phyloP scores from a whole-genome alignment of 495 filamentous ascomycete species.

The Penicillium nucicola region DNA sequence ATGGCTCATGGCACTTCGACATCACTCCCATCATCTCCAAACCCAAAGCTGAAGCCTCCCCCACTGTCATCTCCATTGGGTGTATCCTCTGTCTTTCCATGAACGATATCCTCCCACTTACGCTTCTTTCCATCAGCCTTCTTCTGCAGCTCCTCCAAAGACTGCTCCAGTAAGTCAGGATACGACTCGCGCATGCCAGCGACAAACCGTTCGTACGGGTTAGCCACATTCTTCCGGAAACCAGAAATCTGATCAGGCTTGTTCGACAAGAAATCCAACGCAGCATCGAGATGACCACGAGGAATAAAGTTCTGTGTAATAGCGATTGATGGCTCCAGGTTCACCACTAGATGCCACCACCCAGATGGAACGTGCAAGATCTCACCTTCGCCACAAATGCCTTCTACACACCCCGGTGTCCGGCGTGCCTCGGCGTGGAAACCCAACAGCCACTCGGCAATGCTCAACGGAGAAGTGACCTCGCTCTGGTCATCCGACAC shows the following conservation, averaged over 20 bases:
- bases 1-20: slow-evolving; percentile 48
- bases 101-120: slow-evolving; percentile 80
- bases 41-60: slow-evolving; percentile 79
- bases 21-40: slow-evolving; percentile 63
- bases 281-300: slow-evolving; percentile 65
- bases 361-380: slow-evolving; percentile 89
- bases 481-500: slow-evolving; percentile 91
- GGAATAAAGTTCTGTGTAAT: slow-evolving; percentile 98
- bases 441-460: slow-evolving; percentile 89
- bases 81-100: slow-evolving; percentile 39
- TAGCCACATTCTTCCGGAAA: slow-evolving; percentile 68
- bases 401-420: slow-evolving; percentile 78
- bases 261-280: slow-evolving; percentile 77
- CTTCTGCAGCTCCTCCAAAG: slow-evolving; percentile 60
- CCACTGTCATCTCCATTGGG: slow-evolving; percentile 38
- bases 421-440: slow-evolving; percentile 87
- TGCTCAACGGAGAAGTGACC: slow-evolving; percentile 90
- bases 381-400: slow-evolving; percentile 82
- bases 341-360: slow-evolving; percentile 98
- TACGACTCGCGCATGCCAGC: slow-evolving; percentile 59
- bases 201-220: slow-evolving; percentile 77
- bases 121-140: slow-evolving; percentile 65
- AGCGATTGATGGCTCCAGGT: slow-evolving; percentile 77
- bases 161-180: slow-evolving; percentile 64
- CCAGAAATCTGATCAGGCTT: slow-evolving; percentile 84